These are phyloP conservation scores for Actinidia chinensis DNA, from an alignment of 179 eudicot species.

Conservation along the genomic window DNA sequence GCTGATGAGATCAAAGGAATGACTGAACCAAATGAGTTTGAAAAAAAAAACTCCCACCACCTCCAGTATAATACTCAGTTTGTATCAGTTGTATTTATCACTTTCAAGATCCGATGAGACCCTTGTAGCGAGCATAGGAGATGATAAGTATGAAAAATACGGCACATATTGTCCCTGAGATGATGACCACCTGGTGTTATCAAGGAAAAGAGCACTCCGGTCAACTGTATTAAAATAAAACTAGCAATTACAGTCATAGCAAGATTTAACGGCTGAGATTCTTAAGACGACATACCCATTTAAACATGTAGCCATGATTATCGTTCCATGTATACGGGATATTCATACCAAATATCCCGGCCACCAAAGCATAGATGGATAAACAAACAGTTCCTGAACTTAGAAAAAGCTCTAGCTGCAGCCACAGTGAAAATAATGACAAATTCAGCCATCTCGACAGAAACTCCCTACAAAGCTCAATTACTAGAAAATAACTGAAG, in stretches of 20 bases:
- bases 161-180: conserved; percentile 47
- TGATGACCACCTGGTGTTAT: conserved; percentile 58
- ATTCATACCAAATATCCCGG: conserved; percentile 91
- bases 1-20: neutral
- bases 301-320: conserved; percentile 63
- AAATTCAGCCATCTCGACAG: neutral
- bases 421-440: neutral
- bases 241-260: neutral
- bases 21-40: neutral
- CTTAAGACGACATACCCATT: conserved; percentile 58
- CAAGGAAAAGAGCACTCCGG: neutral
- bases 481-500: neutral
- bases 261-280: conserved; percentile 2
- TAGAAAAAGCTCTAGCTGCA: conserved; percentile 88
- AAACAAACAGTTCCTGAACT: conserved; percentile 74
- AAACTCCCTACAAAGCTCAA: neutral
- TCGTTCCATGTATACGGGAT: conserved; percentile 82
- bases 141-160: conserved; percentile 51
- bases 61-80: too few relatives aligned
- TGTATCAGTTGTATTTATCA: neutral
- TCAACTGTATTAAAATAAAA: neutral
- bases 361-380: conserved; percentile 75
- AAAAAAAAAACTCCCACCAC: too few relatives aligned
- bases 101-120: conserved; percentile 64
- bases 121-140: conserved; percentile 73